Base-by-base conservation (phyloP, 1,284 basidiomycete genomes). In the Fomitopsis pinicola region DNA sequence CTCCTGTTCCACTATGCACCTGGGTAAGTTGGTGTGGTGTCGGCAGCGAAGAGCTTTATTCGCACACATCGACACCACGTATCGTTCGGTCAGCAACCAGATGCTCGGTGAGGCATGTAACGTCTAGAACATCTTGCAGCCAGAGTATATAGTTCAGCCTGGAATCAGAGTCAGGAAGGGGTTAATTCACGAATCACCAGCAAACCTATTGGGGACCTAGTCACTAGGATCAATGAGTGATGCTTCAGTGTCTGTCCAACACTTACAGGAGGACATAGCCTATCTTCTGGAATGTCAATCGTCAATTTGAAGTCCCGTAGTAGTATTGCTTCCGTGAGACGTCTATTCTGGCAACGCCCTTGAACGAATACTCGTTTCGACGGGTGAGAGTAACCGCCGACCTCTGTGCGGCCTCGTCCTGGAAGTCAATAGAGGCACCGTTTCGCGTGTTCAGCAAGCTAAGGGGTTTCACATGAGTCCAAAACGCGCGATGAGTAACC, bases 241-340 rank as follows among this genome's bases (percentile, higher is more conserved):
- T 9, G 4, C 10, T 9, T n/a, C 44, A 45, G 17, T 8, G 28
- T 12, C 28, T 59, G 28, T 22, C 14, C 46, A 30, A 42, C 42
- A 69, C 85, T 66, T 67, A 96, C 94, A 0, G 94, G 91, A 22
- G 95, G 95, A 74, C 94, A 97, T 3, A 97, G 76, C 57, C 95
- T 77, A 72, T 93, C 83, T 1, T 80, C 72, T 0, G 91, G 87
- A 8, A 97, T 72, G 4, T 77, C 69, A 0, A 96, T 65, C 19
- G 78, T 75, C 45, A 97, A 71, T 0, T 77, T 73, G 69, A 94
- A 96, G 73, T 96, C 93, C 19, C 86, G 81, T 63, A 82, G 75
- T 22, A 96, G 80, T 17, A 97, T 77, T 0, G 91, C 91, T 63
- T 87, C 79, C 0, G 94, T 95, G 62, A 97, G 77, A 33, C 83